phyloP scores from a whole-genome alignment of 2,329 filamentous ascomycete genomes.

The Colletotrichum higginsianum region DNA sequence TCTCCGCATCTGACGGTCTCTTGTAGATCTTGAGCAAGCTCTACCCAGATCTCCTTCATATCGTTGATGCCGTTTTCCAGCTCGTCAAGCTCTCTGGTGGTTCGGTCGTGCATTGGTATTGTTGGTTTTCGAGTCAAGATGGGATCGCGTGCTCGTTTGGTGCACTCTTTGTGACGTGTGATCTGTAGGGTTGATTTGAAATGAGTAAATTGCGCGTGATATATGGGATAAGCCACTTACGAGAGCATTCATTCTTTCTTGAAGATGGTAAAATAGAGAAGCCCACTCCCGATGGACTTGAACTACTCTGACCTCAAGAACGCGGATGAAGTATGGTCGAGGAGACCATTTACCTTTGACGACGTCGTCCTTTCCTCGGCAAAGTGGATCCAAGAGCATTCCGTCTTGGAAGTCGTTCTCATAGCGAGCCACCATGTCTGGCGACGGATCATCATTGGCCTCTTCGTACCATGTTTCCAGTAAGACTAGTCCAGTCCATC shows the following conservation, averaged over 20 bases:
- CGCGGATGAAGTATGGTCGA: not conserved
- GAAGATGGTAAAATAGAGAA: not conserved
- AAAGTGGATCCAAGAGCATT: not conserved
- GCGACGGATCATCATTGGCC: not conserved
- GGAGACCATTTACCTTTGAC: not conserved
- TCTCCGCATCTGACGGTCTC: not conserved
- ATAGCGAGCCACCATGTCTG: slow-evolving; percentile 11
- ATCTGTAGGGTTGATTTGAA: not conserved
- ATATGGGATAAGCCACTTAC: not conserved
- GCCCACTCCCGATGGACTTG: slow-evolving; percentile 6
- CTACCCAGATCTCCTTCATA: rapidly evolving
- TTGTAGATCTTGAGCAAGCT: not conserved
- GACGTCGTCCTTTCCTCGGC: not conserved
- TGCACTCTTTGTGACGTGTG: not conserved
- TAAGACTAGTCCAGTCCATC: not conserved
- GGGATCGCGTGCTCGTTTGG: not conserved
- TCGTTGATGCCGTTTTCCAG: not conserved
- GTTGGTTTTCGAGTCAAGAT: rapidly evolving
- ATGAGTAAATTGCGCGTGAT: not conserved
- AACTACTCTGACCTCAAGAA: not conserved
- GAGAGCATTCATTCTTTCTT: not conserved
- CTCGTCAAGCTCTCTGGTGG: not conserved
- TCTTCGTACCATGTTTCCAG: slow-evolving; percentile 14
- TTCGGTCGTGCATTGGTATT: not conserved
- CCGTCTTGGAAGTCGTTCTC: slow-evolving; percentile 2